Evolutionary conservation across 768 basidiomycete genomes (phyloP).

Genomic region (Floccularia luteovirens): DNA sequence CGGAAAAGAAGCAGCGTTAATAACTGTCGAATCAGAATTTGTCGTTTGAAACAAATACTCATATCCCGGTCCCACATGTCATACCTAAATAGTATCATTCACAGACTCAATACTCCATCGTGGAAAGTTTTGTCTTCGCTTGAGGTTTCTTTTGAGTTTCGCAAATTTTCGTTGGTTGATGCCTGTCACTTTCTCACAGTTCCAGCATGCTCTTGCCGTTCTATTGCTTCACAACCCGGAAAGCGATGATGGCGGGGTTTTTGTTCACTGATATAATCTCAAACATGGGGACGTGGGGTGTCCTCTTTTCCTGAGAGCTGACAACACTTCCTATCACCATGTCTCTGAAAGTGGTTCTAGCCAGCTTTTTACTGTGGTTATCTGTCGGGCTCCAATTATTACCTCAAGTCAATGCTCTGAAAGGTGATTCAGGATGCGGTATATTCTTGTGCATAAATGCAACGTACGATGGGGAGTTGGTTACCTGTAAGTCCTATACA

Average conservation of each 20-base stretch:
- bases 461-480: slow-evolving; percentile 28
- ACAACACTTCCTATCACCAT: not conserved
- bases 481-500: slow-evolving; percentile 33
- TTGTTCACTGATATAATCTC: no score
- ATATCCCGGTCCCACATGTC: no score
- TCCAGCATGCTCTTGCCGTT: not conserved
- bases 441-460: slow-evolving; percentile 39
- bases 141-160: slow-evolving; percentile 13
- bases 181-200: slow-evolving; percentile 9
- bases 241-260: no score
- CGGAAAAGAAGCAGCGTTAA: no score
- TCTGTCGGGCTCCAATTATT: slow-evolving; percentile 7
- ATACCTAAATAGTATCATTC: no score
- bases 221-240: no score
- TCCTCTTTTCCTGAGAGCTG: no score
- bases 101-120: slow-evolving; percentile 7
- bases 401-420: slow-evolving; percentile 17
- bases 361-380: not conserved
- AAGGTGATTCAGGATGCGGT: slow-evolving; percentile 37
- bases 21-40: no score
- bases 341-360: not conserved
- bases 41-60: no score
- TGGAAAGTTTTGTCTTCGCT: slow-evolving; percentile 6
- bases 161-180: slow-evolving; percentile 14
- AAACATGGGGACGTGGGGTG: no score